Percentiles rank a stretch among this genome's conserved stretches.
These are phyloP conservation scores for Kluyveromyces sp. DNA, from an alignment of 1,139 yeast genomes.

Conservation along the genomic window DNA sequence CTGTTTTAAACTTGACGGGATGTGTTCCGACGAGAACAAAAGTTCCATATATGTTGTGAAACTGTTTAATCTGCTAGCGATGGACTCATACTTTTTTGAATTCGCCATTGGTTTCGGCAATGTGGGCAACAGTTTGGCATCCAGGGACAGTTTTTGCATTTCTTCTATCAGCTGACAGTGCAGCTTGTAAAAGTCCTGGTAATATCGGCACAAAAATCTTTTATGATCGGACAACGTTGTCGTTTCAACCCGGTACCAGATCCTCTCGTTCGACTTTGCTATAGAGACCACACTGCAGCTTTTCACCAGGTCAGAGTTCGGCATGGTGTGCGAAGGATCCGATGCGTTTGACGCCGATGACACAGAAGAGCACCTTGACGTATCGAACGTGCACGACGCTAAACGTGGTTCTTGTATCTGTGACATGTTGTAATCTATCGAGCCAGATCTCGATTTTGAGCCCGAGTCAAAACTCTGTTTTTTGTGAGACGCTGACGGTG, in stretches of 20 bases:
- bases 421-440: not conserved
- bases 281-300: constrained; percentile 8
- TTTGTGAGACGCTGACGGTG: not conserved
- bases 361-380: not conserved
- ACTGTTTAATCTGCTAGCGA: constrained; percentile 3
- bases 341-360: not conserved
- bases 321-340: not conserved
- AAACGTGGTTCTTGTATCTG: not conserved
- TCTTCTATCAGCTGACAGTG: constrained; percentile 10
- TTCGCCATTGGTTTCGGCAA: constrained; percentile 12
- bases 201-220: constrained; percentile 11
- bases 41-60: constrained; percentile 10
- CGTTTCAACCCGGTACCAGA: constrained; percentile 12
- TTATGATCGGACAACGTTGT: constrained; percentile 10
- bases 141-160: constrained; percentile 1
- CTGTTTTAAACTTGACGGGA: constrained; percentile 7
- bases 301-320: not conserved
- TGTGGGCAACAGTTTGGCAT: constrained; percentile 7
- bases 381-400: not conserved
- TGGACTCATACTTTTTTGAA: constrained; percentile 1
- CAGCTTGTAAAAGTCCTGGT: constrained; percentile 13
- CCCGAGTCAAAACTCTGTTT: not conserved
- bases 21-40: constrained; percentile 4
- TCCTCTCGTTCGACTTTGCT: constrained; percentile 7
- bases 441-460: not conserved